Conservation (phyloP, 2,329 filamentous ascomycete species). For the Aspergillus vadensis region DNA sequence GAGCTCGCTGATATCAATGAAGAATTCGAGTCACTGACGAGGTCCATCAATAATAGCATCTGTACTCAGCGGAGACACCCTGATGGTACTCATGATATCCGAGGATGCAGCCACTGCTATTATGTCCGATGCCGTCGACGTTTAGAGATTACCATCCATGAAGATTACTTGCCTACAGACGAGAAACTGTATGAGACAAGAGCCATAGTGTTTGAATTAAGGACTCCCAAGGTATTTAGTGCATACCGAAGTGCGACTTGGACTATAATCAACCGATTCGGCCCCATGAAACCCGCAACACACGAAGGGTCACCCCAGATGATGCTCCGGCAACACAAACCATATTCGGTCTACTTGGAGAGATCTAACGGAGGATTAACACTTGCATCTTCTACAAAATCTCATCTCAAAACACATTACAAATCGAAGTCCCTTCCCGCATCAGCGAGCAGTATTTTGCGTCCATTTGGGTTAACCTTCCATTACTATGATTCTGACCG, state of each 20-base stretch:
- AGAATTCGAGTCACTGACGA: constrained; percentile 43
- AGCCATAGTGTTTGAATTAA: constrained; percentile 56
- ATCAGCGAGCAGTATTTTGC: constrained; percentile 45
- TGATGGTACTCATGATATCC: constrained; percentile 33
- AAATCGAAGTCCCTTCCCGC: constrained; percentile 44
- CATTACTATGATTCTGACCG: constrained; percentile 50
- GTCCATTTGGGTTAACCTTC: constrained; percentile 51
- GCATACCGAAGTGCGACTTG: constrained; percentile 58
- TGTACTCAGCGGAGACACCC: constrained; percentile 35
- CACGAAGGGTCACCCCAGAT: constrained; percentile 23
- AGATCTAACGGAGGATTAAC: constrained; percentile 28
- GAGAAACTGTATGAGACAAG: constrained; percentile 34
- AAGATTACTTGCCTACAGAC: constrained; percentile 51
- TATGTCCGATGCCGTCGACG: constrained; percentile 37
- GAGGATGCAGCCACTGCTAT: constrained; percentile 50
- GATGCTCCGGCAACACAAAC: too few relatives aligned
- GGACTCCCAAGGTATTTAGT: constrained; percentile 47
- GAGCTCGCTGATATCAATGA: constrained; percentile 41
- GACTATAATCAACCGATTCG: constrained; percentile 47
- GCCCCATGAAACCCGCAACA: constrained; percentile 22
- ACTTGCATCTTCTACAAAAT: constrained; percentile 52
- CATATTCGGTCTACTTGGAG: too few relatives aligned
- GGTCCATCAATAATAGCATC: constrained; percentile 32
- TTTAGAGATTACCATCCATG: constrained; percentile 52
- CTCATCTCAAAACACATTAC: constrained; percentile 54